A percentile compares a stretch with the other conserved stretches of the same genome.
phyloP scores from a whole-genome alignment of 352 stramenopile species.

The Phytopythium sindhum region DNA sequence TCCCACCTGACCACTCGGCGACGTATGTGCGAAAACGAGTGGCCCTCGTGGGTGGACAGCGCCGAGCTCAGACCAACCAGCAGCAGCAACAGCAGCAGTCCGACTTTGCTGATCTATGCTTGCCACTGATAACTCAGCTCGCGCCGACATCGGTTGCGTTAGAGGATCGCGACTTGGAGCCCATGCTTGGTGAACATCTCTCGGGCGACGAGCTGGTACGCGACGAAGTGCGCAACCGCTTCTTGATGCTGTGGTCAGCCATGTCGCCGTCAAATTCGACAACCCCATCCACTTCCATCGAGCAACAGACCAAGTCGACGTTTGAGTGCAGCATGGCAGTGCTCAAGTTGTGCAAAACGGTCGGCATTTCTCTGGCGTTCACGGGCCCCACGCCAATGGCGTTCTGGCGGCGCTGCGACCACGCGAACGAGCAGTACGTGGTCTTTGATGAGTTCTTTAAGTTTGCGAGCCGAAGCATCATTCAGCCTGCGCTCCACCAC shows the following conservation, averaged over 20 bases:
- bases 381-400: conserved; percentile 14
- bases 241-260: conserved; percentile 40
- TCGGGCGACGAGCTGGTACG: conserved; percentile 25
- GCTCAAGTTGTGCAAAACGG: conserved; percentile 51
- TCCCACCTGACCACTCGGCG: background rate
- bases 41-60: background rate
- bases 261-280: conserved; percentile 15
- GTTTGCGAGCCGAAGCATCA: conserved; percentile 32
- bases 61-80: background rate
- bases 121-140: background rate
- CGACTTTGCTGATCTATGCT: background rate
- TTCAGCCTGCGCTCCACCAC: conserved; percentile 53
- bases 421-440: conserved; percentile 19
- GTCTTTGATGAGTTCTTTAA: conserved; percentile 51
- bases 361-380: conserved; percentile 36
- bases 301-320: conserved; percentile 24
- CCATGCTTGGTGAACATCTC: conserved; percentile 35
- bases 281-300: background rate
- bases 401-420: conserved; percentile 14
- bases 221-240: conserved; percentile 24
- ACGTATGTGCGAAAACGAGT: background rate
- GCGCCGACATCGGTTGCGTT: background rate
- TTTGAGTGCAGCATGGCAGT: conserved; percentile 58
- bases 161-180: background rate
- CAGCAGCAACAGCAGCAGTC: background rate